Base-by-base conservation (phyloP, 1,284 basidiomycete species). In the Chalciporus piperatoides region DNA sequence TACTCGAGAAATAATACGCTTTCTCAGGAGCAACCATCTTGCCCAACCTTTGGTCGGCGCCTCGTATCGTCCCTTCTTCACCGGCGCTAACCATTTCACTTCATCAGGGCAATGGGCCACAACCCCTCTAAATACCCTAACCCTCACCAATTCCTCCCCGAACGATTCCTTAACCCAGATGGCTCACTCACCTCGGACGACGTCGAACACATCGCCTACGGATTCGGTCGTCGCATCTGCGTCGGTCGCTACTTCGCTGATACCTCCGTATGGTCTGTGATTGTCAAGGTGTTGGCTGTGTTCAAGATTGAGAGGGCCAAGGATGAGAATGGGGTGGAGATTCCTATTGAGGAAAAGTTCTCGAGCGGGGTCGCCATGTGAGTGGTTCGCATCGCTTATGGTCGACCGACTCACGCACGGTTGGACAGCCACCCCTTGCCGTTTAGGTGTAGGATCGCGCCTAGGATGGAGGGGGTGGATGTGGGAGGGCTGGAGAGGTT, bases 191-290 rank as follows among this genome's bases (percentile, higher is more conserved):
- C 46, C 15, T 15, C 33, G 2, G 33, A 35, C 2, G 57, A 59
- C 15, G 44, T 51, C 1, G 42, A 44, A 10, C 33, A 49, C 4
- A 60, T 67, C 19, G 67, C 69, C 3, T 73, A 72, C 49, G 71
- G 71, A 4, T 70, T 69, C 49, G 70, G 71, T 35, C 33, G 33
- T 35, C 33, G 33, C 7, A 35, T 35, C 33, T 35, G 33, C n/a
- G 33, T 35, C 15, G 33, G 33, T 35, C 33, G 33, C 24, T 12
- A 30, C 15, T 21, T 39, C 12, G 38, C 38, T 1, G 14, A 39
- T 19, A 39, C 12, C 10, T 24, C 38, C 38, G 19, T 39, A 23
- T 39, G 38, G 19, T 5, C 19, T 4, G 38, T 39, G 19, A 23
- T 39, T 11, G 33, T 19, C 10, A 24, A 23, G 14, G 7, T 23